These are phyloP conservation scores for Naegleria fowleri DNA, from an alignment of 208 protist species.

Conservation along the genomic window DNA sequence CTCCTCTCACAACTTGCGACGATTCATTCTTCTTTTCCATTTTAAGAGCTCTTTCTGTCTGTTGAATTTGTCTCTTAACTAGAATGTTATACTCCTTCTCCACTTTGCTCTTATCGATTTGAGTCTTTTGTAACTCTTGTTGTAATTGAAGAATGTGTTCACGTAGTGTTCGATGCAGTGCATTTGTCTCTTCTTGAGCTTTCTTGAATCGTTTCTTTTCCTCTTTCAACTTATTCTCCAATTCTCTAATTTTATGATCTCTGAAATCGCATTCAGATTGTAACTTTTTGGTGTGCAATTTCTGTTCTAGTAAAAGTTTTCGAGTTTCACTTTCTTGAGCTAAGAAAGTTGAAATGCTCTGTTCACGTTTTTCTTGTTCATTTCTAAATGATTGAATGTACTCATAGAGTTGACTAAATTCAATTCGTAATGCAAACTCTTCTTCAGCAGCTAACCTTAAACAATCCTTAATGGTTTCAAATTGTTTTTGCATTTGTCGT, in stretches of 20 bases:
- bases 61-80: neutral
- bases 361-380: neutral
- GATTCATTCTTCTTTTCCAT: neutral
- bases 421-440: neutral
- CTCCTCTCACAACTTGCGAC: neutral
- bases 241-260: neutral
- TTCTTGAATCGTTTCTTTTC: neutral
- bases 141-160: neutral
- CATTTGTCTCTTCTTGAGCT: neutral
- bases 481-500: neutral
- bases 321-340: neutral
- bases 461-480: neutral
- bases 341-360: neutral
- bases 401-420: neutral
- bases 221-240: neutral
- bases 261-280: neutral
- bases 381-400: neutral
- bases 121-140: neutral
- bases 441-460: neutral
- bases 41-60: neutral
- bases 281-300: neutral
- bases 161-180: neutral
- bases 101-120: neutral
- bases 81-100: neutral
- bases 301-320: neutral